Evolutionary conservation across 192 early-diverging fungal genomes (phyloP).

Genomic region (Coemansia sp.): DNA sequence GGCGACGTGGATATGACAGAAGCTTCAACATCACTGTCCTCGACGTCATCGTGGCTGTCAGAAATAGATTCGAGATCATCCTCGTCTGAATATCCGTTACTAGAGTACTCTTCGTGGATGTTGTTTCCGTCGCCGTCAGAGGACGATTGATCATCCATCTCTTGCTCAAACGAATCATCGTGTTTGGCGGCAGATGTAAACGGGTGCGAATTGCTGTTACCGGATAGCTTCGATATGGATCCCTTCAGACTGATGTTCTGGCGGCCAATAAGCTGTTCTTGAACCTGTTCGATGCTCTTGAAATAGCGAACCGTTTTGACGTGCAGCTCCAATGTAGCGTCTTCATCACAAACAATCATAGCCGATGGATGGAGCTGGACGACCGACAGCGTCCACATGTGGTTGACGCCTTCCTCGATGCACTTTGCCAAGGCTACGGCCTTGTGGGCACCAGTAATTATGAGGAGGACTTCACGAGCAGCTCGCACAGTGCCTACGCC

Average conservation of each 20-base stretch:
- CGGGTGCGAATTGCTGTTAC: not conserved
- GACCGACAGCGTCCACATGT: conserved; percentile 89
- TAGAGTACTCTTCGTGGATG: conserved; percentile 7
- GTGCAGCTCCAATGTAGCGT: conserved; percentile 83
- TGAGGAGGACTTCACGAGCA: conserved; percentile 77
- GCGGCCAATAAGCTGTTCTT: conserved; percentile 70
- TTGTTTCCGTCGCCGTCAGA: not conserved
- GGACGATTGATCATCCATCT: not conserved
- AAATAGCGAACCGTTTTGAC: conserved; percentile 91
- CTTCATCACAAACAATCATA: conserved; percentile 87
- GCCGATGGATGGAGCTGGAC: conserved; percentile 79
- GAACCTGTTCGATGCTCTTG: conserved; percentile 84
- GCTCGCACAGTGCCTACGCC: conserved; percentile 88
- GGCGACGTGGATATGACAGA: conserved; percentile 8
- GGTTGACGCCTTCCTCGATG: conserved; percentile 82
- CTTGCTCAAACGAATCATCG: not conserved
- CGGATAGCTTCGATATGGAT: conserved; percentile 42
- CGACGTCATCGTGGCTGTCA: conserved; percentile 11
- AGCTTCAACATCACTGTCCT: conserved; percentile 2
- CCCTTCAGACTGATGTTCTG: conserved; percentile 74
- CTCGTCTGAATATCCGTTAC: conserved; percentile 9
- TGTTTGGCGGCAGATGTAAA: conserved; percentile 2
- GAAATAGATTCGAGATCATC: conserved; percentile 12
- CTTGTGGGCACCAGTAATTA: conserved; percentile 88
- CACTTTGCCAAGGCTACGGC: conserved; percentile 82